These are phyloP conservation scores for Microthlaspi erraticum DNA, from an alignment of 345 rosid genomes.

Conservation along the genomic window DNA sequence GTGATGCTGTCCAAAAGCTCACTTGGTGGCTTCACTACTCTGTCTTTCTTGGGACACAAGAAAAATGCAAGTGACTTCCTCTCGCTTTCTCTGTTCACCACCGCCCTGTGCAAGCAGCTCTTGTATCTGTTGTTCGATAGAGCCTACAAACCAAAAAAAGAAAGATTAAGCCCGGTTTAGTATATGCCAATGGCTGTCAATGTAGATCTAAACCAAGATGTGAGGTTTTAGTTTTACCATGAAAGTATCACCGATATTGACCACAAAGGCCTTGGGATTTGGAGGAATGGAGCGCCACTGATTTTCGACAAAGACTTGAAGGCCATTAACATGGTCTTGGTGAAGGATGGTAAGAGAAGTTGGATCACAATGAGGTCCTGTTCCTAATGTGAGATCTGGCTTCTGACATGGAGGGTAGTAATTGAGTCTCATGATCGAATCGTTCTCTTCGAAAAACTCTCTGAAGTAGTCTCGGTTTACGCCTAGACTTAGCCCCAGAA, in stretches of 20 bases:
- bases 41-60: constrained; percentile 80
- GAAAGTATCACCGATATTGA: constrained; percentile 99
- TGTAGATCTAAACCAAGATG: constrained; percentile 11
- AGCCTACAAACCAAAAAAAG: constrained; percentile 53
- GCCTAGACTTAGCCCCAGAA: constrained; percentile 79
- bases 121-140: constrained; percentile 83
- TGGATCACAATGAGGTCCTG: constrained; percentile 99
- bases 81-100: constrained; percentile 75
- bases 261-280: constrained; percentile 77
- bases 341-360: constrained; percentile 97
- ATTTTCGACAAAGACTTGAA: constrained; percentile 85
- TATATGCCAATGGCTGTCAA: background rate
- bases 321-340: constrained; percentile 95
- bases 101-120: constrained; percentile 95
- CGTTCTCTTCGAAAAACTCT: constrained; percentile 76
- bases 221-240: constrained; percentile 58
- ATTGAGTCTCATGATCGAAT: constrained; percentile 96
- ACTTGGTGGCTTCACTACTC: constrained; percentile 75
- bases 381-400: constrained; percentile 91
- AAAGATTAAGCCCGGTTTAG: constrained; percentile 11
- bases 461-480: constrained; percentile 56
- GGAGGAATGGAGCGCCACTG: constrained; percentile 88
- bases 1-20: constrained; percentile 60
- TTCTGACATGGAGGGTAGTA: constrained; percentile 96
- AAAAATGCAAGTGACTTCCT: constrained; percentile 98